These are phyloP conservation scores for Umbelopsis sp. DNA, from an alignment of 192 early-diverging fungal species.

Conservation along the genomic window DNA sequence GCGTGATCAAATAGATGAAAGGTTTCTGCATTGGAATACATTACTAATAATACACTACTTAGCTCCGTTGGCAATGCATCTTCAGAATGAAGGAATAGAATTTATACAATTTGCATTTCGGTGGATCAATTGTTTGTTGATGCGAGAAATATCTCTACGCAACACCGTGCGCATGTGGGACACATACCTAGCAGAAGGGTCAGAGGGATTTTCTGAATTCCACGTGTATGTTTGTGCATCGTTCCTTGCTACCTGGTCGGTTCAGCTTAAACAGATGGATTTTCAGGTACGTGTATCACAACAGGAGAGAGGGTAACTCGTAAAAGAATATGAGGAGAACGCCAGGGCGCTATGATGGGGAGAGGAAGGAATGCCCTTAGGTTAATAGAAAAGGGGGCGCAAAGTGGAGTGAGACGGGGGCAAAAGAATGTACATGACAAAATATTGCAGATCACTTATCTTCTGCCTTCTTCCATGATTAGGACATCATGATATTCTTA, in stretches of 20 bases:
- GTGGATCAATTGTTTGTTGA: conserved; percentile 99
- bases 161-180: conserved; percentile 99
- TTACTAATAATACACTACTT: background rate
- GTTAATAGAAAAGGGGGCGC: conserved; percentile 3
- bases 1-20: too few species aligned
- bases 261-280: conserved; percentile 82
- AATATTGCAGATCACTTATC: conserved; percentile 1
- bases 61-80: conserved; percentile 81
- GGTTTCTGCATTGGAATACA: background rate
- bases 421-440: background rate
- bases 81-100: conserved; percentile 88
- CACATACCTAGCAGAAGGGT: conserved; percentile 90
- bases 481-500: conserved; percentile 92
- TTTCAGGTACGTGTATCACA: conserved; percentile 65
- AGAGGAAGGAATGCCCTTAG: background rate
- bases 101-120: conserved; percentile 99
- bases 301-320: background rate
- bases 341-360: conserved; percentile 6
- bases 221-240: conserved; percentile 99
- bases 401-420: background rate
- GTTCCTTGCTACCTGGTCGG: conserved; percentile 95
- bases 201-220: conserved; percentile 91
- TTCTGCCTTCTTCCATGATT: conserved; percentile 7
- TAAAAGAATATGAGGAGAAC: background rate
- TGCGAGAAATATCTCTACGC: conserved; percentile 89